Percentiles rank a stretch among this genome's conserved stretches.
phyloP scores from a whole-genome alignment of 2,329 filamentous ascomycete genomes.

The Aspergillus spinulosporus region DNA sequence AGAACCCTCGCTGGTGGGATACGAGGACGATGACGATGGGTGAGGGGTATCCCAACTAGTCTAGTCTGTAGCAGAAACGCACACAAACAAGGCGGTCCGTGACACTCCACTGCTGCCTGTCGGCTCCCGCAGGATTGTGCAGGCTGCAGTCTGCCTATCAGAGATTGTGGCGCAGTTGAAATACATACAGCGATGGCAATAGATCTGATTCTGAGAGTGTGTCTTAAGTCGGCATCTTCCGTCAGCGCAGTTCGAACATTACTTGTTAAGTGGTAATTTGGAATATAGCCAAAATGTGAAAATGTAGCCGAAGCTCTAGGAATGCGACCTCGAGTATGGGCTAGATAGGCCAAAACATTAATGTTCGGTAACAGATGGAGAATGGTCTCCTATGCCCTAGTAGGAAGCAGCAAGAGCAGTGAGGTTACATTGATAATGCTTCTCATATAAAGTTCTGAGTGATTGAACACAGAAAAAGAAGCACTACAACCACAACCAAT shows the following conservation, averaged over 20 bases:
- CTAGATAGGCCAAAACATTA: background rate
- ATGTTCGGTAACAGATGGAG: background rate
- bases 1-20: conserved; percentile 16
- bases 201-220: background rate
- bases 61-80: background rate
- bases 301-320: conserved; percentile 8
- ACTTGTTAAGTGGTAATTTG: conserved; percentile 13
- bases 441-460: conserved; percentile 12
- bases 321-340: conserved; percentile 10
- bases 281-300: conserved; percentile 17
- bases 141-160: conserved; percentile 12
- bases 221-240: background rate
- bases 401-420: background rate
- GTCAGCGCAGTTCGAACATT: conserved; percentile 4
- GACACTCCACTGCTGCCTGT: conserved; percentile 28
- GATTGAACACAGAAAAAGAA: conserved; percentile 10
- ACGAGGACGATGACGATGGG: background rate
- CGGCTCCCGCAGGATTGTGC: conserved; percentile 22
- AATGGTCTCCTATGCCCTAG: background rate
- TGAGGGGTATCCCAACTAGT: background rate
- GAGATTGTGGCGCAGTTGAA: conserved; percentile 16
- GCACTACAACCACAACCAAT: background rate
- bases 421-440: conserved; percentile 12
- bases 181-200: background rate
- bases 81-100: conserved; percentile 27